These are phyloP conservation scores for Colletotrichum horii DNA, from an alignment of 2,329 filamentous ascomycete species.

Conservation along the genomic window DNA sequence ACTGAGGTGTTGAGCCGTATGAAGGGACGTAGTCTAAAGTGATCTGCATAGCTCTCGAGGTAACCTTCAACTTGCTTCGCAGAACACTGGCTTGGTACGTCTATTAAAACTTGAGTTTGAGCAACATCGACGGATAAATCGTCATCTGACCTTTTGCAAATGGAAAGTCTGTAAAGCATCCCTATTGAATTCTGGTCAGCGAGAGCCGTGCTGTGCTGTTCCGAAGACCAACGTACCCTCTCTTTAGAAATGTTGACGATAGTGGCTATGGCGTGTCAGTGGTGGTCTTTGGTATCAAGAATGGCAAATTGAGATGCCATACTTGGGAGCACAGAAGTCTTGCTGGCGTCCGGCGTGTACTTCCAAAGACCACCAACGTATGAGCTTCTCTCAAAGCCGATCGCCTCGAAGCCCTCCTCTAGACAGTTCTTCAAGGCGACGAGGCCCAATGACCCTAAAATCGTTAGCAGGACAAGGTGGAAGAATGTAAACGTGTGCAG, in stretches of 20 bases:
- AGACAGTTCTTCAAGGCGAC: constrained; percentile 46
- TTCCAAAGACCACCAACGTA: constrained; percentile 50
- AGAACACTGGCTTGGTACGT: constrained; percentile 27
- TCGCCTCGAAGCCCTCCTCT: constrained; percentile 49
- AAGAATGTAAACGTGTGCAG: neutral
- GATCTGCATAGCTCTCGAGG: constrained; percentile 35
- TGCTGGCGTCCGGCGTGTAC: constrained; percentile 38
- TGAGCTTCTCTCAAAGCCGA: constrained; percentile 45
- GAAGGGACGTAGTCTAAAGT: constrained; percentile 31
- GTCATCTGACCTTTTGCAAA: constrained; percentile 25
- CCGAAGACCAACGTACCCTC: constrained; percentile 24
- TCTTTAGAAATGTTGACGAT: constrained; percentile 37
- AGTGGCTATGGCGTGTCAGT: constrained; percentile 24
- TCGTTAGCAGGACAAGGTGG: neutral
- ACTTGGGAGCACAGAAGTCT: constrained; percentile 41
- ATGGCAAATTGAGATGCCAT: neutral
- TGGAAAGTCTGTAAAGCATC: constrained; percentile 40
- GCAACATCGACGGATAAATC: neutral
- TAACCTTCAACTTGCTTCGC: constrained; percentile 33
- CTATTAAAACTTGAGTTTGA: neutral
- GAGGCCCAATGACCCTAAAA: constrained; percentile 39
- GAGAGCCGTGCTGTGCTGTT: neutral
- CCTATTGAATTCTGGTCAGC: constrained; percentile 24
- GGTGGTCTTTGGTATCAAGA: neutral
- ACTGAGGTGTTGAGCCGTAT: constrained; percentile 31